Evolutionary conservation across 495 filamentous ascomycete genomes (phyloP).

Genomic region (Penicillium flavigenum): DNA sequence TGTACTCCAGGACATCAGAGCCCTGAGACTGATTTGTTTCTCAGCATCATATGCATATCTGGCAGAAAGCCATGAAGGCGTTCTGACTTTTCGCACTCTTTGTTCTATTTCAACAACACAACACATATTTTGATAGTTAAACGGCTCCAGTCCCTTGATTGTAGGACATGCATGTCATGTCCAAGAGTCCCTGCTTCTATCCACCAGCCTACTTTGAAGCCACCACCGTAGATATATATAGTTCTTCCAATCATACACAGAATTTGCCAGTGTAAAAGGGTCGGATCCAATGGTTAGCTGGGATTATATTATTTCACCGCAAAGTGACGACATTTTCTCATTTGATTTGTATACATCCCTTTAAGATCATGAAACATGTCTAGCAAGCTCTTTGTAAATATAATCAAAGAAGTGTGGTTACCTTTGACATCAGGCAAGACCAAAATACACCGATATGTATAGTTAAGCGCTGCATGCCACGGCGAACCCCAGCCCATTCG

Average conservation of each 20-base stretch:
- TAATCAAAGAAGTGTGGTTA: not conserved
- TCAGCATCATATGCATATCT: slow-evolving; percentile 2
- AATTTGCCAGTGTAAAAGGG: not conserved
- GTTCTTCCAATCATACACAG: not conserved
- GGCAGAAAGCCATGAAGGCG: slow-evolving; percentile 12
- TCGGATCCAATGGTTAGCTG: not conserved
- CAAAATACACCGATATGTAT: not conserved
- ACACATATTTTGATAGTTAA: not conserved
- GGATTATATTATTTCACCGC: not conserved
- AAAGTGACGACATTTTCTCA: not conserved
- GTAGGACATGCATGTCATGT: not conserved
- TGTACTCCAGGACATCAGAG: not conserved
- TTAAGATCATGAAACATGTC: not conserved
- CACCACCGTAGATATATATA: not conserved
- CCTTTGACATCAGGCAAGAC: slow-evolving; percentile 1
- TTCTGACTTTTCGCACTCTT: not conserved
- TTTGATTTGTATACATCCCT: not conserved
- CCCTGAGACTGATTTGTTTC: not conserved
- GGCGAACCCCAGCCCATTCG: not conserved
- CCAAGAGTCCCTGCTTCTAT: not conserved
- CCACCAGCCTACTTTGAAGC: not conserved
- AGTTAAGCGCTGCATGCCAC: not conserved
- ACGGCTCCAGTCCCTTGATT: not conserved
- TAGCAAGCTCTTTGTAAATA: not conserved
- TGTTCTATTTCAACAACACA: not conserved